These are phyloP conservation scores for Aspergillus viridinutans DNA, from an alignment of 2,329 filamentous ascomycete species.

Conservation along the genomic window DNA sequence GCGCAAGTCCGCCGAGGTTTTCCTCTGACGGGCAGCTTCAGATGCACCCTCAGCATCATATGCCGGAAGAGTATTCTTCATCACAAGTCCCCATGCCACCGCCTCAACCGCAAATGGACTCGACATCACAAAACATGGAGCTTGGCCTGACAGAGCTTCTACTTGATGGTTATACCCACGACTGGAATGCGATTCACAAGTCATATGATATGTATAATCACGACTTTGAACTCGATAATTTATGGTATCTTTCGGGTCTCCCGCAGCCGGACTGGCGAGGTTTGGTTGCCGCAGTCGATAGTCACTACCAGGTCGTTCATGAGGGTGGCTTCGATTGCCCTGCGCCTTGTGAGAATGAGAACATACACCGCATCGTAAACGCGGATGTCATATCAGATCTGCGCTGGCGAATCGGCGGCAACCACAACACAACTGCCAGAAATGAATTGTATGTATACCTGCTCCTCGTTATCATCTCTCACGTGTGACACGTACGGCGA, in stretches of 20 bases:
- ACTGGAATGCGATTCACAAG: constrained; percentile 35
- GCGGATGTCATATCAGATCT: constrained; percentile 28
- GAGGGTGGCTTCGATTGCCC: constrained; percentile 31
- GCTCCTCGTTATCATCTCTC: background rate
- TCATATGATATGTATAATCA: constrained; percentile 39
- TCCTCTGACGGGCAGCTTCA: constrained; percentile 30
- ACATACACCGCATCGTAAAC: constrained; percentile 34
- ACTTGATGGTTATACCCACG: constrained; percentile 34
- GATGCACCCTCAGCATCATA: constrained; percentile 25
- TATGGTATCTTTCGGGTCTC: constrained; percentile 40
- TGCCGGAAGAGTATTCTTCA: constrained; percentile 21
- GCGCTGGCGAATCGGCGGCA: constrained; percentile 36
- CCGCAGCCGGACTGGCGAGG: constrained; percentile 41
- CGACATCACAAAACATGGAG: constrained; percentile 19
- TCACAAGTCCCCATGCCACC: constrained; percentile 19
- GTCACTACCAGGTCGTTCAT: constrained; percentile 40
- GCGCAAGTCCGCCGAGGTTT: constrained; percentile 16
- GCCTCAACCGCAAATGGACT: constrained; percentile 23
- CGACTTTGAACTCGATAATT: constrained; percentile 37
- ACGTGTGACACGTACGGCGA: background rate
- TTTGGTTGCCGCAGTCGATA: constrained; percentile 42
- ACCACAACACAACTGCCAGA: constrained; percentile 24
- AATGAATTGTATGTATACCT: constrained; percentile 38
- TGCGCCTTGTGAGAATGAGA: constrained; percentile 29
- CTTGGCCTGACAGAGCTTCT: constrained; percentile 35